These are phyloP conservation scores for Globisporangium cystogenes DNA, from an alignment of 352 stramenopile species.

Conservation along the genomic window DNA sequence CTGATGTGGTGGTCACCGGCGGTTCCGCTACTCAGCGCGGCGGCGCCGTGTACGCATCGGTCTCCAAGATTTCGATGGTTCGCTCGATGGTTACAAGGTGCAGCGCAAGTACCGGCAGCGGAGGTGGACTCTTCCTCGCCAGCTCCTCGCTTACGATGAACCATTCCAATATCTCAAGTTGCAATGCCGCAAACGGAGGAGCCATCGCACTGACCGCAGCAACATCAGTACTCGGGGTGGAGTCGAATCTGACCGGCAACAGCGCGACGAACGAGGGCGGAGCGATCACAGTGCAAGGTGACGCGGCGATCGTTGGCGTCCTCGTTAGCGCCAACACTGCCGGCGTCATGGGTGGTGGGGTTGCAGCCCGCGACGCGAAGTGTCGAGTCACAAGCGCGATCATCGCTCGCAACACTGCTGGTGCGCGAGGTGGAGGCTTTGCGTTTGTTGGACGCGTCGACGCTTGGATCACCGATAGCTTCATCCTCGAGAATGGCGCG, in stretches of 20 bases:
- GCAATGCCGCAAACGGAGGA: conserved; percentile 4
- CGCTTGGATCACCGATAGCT: background rate
- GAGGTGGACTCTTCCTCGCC: conserved; percentile 21
- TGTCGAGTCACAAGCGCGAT: background rate
- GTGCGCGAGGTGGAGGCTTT: conserved; percentile 2
- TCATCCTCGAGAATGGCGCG: conserved; percentile 1
- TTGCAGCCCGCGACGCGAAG: background rate
- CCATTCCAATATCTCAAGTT: conserved; percentile 8
- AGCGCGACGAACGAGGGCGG: conserved; percentile 6
- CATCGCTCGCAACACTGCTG: conserved; percentile 2
- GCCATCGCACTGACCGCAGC: background rate
- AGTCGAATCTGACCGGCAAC: conserved; percentile 10
- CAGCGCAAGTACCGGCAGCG: conserved; percentile 11
- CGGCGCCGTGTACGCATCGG: conserved; percentile 21
- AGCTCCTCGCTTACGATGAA: conserved; percentile 5
- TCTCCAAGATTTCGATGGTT: conserved; percentile 14
- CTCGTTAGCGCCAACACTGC: conserved; percentile 2
- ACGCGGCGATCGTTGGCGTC: background rate
- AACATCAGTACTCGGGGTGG: conserved; percentile 5
- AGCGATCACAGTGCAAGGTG: background rate
- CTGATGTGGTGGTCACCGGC: conserved; percentile 20
- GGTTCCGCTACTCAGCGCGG: conserved; percentile 16
- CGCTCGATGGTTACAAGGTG: conserved; percentile 20
- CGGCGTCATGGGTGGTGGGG: background rate
- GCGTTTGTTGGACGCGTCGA: conserved; percentile 1